Evolutionary conservation across 768 basidiomycete species (phyloP), one percentile per base, ranked within the genome.

Genomic region (Hortiboletus flavorubellus): DNA sequence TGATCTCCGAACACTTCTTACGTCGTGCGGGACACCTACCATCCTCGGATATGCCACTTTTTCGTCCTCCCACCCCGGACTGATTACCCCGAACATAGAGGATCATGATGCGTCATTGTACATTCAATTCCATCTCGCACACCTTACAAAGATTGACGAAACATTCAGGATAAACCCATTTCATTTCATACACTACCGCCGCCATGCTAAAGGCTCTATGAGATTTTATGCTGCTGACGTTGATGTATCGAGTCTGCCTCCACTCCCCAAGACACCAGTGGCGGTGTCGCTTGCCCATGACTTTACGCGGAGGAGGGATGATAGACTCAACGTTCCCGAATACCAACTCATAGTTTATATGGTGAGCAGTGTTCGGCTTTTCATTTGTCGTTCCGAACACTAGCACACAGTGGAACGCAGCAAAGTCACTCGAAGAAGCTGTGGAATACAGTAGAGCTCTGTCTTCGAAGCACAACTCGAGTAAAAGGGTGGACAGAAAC

Each of bases 211-310:
- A 16, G 68, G 71, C 7, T 80, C 83, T 5, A 72, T 89, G 55
- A 79, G 87, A n/a, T 89, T 86, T 59, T 85, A 91, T 61, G 70
- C 82, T 0, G 66, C 87, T 21, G 73, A 78, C 46, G 67, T 71
- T 5, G 64, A 75, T 10, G 55, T 63, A 12, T 66, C 71, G 38
- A 58, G 70, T 62, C 33, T 38, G 12, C n/a, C 52, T 49, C 68
- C 23, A 11, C 10, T 49, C 12, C 66, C 41, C 43, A 35, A 53
- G 45, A 64, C 61, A 44, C 64, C 63, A 9, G 68, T 63, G 60
- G 60, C 67, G 33, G 66, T 54, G 15, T 69, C 71, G 37, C 61
- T 75, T n/a, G 56, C 63, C 15, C 72, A 76, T 38, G 75, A 77
- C 52, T 78, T 78, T 51, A 77, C 76, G 21, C 69, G 58, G 8